Base-by-base conservation (phyloP, 495 filamentous ascomycete genomes). In the Saxophila tyrrhenica region DNA sequence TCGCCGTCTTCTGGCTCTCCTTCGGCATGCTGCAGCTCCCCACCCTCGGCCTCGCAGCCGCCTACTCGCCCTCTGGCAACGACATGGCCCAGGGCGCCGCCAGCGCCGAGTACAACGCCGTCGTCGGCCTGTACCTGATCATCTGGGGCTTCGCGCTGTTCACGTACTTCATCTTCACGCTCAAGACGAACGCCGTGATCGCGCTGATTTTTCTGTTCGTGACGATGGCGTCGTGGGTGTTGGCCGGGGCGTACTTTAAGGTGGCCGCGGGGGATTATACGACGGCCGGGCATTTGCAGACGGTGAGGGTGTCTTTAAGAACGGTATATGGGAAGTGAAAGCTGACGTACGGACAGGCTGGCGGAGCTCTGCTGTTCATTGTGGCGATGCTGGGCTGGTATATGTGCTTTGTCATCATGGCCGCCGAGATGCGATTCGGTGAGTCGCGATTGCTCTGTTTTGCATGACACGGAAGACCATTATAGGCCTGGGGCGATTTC, bases 111-210 rank as follows among this genome's bases (percentile, higher is more conserved):
- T 77, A 70, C 62, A 80, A 78, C 52, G 60, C 70, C 5, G 70
- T 68, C 0, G 59, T 79, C 11, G 76, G 66, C 0, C 51, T 79
- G 17, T 62, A 62, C 54, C 67, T 78, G 2, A 67, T 78, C 21
- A 72, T 77, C 1, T 78, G 75, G 77, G 77, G 77, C 0, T 80
- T 78, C 46, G 75, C 75, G 22, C 60, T 78, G 16, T 75, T 77
- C 48, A 79, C 75, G 0, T 78, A 76, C 57, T 78, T 74, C 62
- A 64, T 78, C 46, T 79, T 80, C 50, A 77, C 75, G 0, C 63
- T 71, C 15, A 74, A 74, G 65, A 77, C 76, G 47, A 79, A 80
- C 60, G 59, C 63, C 16, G 73, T 79, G 2, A 78, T 79, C 56
- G 75, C 77, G 0, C 25, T 62, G 1, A 78, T 80, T 55, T 79